Percentiles rank a stretch among this genome's conserved stretches.
Conservation (phyloP, 495 filamentous ascomycete species). For the Trichoderma erinaceum region DNA sequence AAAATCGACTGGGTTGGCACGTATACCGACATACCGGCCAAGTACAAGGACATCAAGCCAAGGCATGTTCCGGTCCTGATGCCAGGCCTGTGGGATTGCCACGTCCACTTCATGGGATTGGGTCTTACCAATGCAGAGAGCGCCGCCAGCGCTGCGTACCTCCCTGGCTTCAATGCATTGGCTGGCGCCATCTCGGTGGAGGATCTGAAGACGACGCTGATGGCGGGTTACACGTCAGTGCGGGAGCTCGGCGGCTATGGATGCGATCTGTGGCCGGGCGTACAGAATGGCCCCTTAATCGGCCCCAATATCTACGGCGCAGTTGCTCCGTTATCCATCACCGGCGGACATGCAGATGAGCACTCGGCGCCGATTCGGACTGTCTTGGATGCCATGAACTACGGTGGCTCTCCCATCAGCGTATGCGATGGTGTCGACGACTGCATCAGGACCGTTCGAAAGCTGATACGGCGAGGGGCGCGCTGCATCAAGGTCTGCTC, state of each 20-base stretch:
- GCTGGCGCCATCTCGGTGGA: constrained; percentile 29
- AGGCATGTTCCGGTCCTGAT: constrained; percentile 29
- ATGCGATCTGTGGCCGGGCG: constrained; percentile 25
- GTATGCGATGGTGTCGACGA: constrained; percentile 33
- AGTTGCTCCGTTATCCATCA: constrained; percentile 18
- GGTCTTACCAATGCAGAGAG: background rate
- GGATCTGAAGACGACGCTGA: constrained; percentile 26
- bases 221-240: constrained; percentile 37
- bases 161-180: constrained; percentile 17
- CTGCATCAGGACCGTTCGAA: constrained; percentile 30
- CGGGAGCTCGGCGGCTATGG: constrained; percentile 33
- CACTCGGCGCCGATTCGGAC: constrained; percentile 15
- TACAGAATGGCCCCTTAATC: constrained; percentile 29
- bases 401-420: background rate
- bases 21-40: constrained; percentile 20
- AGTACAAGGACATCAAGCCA: constrained; percentile 19
- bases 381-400: constrained; percentile 11
- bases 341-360: constrained; percentile 18
- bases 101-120: constrained; percentile 29
- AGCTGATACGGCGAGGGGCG: constrained; percentile 32
- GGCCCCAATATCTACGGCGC: constrained; percentile 36
- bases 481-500: constrained; percentile 37
- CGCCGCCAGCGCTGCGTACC: background rate
- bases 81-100: constrained; percentile 40
- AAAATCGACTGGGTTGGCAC: constrained; percentile 28